Evolutionary conservation across 2,329 filamentous ascomycete species (phyloP).

Genomic region (Lithohypha guttulata): DNA sequence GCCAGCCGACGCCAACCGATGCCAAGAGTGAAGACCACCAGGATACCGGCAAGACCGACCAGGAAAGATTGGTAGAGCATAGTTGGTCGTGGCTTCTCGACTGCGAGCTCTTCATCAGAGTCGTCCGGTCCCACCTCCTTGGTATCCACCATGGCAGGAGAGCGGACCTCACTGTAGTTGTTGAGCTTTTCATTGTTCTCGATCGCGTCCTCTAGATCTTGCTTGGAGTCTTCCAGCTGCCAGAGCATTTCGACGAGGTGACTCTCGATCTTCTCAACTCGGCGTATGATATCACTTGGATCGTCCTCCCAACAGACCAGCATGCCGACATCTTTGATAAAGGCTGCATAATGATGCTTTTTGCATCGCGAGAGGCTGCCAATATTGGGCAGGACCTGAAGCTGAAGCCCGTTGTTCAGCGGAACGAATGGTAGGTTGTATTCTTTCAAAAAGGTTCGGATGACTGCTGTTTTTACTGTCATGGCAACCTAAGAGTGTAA

Average conservation of each 20-base stretch:
- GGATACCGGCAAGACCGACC: slow-evolving; percentile 41
- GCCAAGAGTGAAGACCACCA: slow-evolving; percentile 46
- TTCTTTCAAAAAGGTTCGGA: slow-evolving; percentile 48
- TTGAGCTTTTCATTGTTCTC: slow-evolving; percentile 17
- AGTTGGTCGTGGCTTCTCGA: slow-evolving; percentile 36
- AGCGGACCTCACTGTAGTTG: slow-evolving; percentile 9
- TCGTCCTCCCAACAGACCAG: slow-evolving; percentile 57
- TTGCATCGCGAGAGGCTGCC: slow-evolving; percentile 47
- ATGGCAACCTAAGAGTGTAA: slow-evolving; percentile 54
- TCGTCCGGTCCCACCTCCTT: slow-evolving; percentile 17
- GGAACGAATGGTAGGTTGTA: slow-evolving; percentile 46
- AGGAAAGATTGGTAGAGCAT: slow-evolving; percentile 47
- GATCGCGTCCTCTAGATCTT: slow-evolving; percentile 1
- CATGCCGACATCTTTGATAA: slow-evolving; percentile 47
- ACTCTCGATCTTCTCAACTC: slow-evolving; percentile 43
- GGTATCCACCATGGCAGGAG: slow-evolving; percentile 17
- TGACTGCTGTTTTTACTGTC: slow-evolving; percentile 56
- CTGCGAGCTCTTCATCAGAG: slow-evolving; percentile 32
- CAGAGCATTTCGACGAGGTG: slow-evolving; percentile 51
- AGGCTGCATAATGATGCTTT: slow-evolving; percentile 57
- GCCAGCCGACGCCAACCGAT: slow-evolving; percentile 47
- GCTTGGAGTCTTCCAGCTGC: slow-evolving; percentile 20
- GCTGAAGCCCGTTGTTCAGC: slow-evolving; percentile 45
- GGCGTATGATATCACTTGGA: slow-evolving; percentile 43
- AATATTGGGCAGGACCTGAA: slow-evolving; percentile 53